Evolutionary conservation across 495 filamentous ascomycete genomes (phyloP).

Genomic region (Penicillium pulvis): DNA sequence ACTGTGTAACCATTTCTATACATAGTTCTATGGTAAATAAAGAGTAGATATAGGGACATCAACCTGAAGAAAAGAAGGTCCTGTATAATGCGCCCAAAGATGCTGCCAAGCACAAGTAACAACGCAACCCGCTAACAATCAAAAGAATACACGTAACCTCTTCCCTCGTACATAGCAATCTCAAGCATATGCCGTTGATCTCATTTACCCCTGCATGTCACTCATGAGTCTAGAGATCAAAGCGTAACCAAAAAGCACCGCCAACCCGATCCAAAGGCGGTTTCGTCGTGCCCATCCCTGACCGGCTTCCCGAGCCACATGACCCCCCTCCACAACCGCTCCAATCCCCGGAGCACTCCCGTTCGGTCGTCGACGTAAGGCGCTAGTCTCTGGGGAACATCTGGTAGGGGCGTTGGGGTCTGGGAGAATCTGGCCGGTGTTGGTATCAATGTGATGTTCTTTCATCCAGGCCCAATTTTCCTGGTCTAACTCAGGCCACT

Average conservation of each 20-base stretch:
- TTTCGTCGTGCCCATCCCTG: slow-evolving; percentile 79
- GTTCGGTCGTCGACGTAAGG: slow-evolving; percentile 63
- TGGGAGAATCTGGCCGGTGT: slow-evolving; percentile 64
- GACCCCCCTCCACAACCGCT: slow-evolving; percentile 75
- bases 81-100: slow-evolving; percentile 22
- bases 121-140: slow-evolving; percentile 19
- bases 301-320: slow-evolving; percentile 74
- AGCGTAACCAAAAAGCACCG: slow-evolving; percentile 73
- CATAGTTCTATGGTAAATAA: not conserved
- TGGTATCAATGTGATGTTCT: slow-evolving; percentile 76
- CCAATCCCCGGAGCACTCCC: slow-evolving; percentile 71
- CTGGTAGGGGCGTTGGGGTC: slow-evolving; percentile 43
- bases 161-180: not conserved
- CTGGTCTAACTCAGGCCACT: slow-evolving; percentile 88
- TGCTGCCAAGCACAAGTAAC: slow-evolving; percentile 16
- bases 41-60: slow-evolving; percentile 2
- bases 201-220: slow-evolving; percentile 46
- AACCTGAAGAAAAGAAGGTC: slow-evolving; percentile 11
- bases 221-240: slow-evolving; percentile 73
- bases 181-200: not conserved
- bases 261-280: slow-evolving; percentile 69
- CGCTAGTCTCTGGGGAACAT: slow-evolving; percentile 66
- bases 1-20: slow-evolving; percentile 22
- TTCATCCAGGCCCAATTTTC: slow-evolving; percentile 96
- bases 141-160: slow-evolving; percentile 2